Evolutionary conservation across 2,329 filamentous ascomycete genomes (phyloP).

Genomic region (Colletotrichum navitas): DNA sequence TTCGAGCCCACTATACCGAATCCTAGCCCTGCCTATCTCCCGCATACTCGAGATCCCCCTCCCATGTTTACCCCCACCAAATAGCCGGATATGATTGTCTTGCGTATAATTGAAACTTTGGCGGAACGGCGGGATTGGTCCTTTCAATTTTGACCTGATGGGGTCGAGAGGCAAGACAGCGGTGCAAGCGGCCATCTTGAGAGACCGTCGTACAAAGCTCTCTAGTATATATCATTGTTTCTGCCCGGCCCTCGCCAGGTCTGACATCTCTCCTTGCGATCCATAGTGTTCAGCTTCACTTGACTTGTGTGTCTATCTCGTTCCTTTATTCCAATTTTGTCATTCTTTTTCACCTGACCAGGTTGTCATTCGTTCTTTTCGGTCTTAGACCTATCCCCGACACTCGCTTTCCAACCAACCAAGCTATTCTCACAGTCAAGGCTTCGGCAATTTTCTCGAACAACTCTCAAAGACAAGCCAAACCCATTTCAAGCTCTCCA

Average conservation of each 20-base stretch:
- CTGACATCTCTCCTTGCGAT: constrained; percentile 2
- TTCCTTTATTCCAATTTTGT: constrained; percentile 40
- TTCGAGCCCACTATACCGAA: constrained; percentile 13
- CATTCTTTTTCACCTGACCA: constrained; percentile 43
- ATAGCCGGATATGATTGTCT: constrained; percentile 35
- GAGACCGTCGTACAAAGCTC: constrained; percentile 22
- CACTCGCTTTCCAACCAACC: constrained; percentile 31
- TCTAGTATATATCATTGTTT: constrained; percentile 34
- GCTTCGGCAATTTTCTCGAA: constrained; percentile 10
- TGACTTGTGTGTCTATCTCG: constrained; percentile 42
- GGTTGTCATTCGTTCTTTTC: constrained; percentile 41
- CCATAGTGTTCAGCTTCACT: constrained; percentile 42
- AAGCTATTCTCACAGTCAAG: constrained; percentile 39
- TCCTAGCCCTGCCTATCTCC: constrained; percentile 28
- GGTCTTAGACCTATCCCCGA: constrained; percentile 32
- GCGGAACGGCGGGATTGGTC: constrained; percentile 38
- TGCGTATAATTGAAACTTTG: constrained; percentile 42
- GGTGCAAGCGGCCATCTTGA: constrained; percentile 29
- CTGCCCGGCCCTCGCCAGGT: neutral
- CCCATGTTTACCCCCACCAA: constrained; percentile 31
- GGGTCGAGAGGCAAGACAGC: constrained; percentile 20
- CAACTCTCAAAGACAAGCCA: neutral
- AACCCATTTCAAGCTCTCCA: neutral
- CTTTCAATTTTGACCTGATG: constrained; percentile 38
- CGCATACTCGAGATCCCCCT: constrained; percentile 40